Conservation (phyloP, 2,329 filamentous ascomycete genomes). For the Cladosporium halotolerans region DNA sequence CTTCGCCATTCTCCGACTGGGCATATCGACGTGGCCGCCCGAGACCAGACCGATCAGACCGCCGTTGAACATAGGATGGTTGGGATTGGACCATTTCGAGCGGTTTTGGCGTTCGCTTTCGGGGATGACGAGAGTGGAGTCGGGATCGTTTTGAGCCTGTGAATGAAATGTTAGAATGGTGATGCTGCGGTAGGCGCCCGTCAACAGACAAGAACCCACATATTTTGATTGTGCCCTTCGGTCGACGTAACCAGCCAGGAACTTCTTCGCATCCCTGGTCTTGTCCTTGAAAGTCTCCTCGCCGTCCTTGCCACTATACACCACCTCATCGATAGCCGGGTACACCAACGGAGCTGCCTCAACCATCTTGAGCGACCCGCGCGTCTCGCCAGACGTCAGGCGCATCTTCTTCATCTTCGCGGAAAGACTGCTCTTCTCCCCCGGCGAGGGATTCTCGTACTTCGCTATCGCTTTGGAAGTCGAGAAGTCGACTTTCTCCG, state of each 20-base stretch:
- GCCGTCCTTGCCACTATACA: slow-evolving; percentile 13
- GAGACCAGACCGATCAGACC: slow-evolving; percentile 42
- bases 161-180: slow-evolving; percentile 17
- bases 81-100: slow-evolving; percentile 47
- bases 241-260: slow-evolving; percentile 47
- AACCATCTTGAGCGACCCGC: slow-evolving; percentile 38
- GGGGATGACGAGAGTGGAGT: slow-evolving; percentile 32
- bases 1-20: not conserved
- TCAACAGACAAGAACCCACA: slow-evolving; percentile 22
- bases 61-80: slow-evolving; percentile 46
- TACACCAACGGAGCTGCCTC: slow-evolving; percentile 47
- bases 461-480: slow-evolving; percentile 31
- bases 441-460: slow-evolving; percentile 8
- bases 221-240: slow-evolving; percentile 43
- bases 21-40: slow-evolving; percentile 38
- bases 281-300: slow-evolving; percentile 25
- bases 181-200: slow-evolving; percentile 27
- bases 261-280: slow-evolving; percentile 27
- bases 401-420: slow-evolving; percentile 32
- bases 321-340: slow-evolving; percentile 35
- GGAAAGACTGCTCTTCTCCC: slow-evolving; percentile 5
- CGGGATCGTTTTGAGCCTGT: slow-evolving; percentile 37
- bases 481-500: slow-evolving; percentile 30
- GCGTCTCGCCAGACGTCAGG: slow-evolving; percentile 33
- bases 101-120: slow-evolving; percentile 35